These are phyloP conservation scores for Colletotrichum salicis DNA, from an alignment of 2,329 filamentous ascomycete species.

Conservation along the genomic window DNA sequence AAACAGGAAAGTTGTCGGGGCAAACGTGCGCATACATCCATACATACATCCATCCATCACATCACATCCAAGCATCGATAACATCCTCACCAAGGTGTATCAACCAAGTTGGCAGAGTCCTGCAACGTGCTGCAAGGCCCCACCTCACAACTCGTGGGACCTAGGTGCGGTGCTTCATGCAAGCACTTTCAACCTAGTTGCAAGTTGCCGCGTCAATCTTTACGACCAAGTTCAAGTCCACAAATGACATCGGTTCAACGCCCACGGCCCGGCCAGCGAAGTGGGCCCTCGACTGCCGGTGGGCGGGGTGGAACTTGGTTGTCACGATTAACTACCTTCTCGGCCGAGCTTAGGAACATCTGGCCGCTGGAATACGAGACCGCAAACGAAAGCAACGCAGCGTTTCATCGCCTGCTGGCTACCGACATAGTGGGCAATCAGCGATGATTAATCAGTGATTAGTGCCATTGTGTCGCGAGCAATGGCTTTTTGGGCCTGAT, in stretches of 20 bases:
- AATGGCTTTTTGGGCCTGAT: neutral
- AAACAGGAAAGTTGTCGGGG: conserved; percentile 20
- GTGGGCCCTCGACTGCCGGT: neutral
- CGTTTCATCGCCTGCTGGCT: conserved; percentile 19
- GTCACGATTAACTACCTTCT: conserved; percentile 1
- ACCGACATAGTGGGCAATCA: too few species aligned
- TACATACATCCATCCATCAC: neutral
- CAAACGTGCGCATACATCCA: neutral
- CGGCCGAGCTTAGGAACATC: conserved; percentile 7
- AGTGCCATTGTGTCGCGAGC: too few species aligned
- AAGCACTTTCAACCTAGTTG: conserved; percentile 8
- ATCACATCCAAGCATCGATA: neutral
- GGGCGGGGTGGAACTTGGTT: neutral
- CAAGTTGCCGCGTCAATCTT: neutral
- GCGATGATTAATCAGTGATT: too few species aligned
- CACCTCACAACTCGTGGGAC: neutral
- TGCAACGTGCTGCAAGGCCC: neutral
- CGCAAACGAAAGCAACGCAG: conserved; percentile 1
- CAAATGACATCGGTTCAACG: conserved; percentile 27
- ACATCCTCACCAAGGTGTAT: neutral
- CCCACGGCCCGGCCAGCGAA: neutral
- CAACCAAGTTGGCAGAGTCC: neutral
- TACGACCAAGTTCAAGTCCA: conserved; percentile 8
- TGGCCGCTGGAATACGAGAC: conserved; percentile 24
- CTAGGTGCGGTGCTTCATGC: conserved; percentile 19